Evolutionary conservation across 305 asterid genomes (phyloP).

Genomic region (Fraxinus paxiana): DNA sequence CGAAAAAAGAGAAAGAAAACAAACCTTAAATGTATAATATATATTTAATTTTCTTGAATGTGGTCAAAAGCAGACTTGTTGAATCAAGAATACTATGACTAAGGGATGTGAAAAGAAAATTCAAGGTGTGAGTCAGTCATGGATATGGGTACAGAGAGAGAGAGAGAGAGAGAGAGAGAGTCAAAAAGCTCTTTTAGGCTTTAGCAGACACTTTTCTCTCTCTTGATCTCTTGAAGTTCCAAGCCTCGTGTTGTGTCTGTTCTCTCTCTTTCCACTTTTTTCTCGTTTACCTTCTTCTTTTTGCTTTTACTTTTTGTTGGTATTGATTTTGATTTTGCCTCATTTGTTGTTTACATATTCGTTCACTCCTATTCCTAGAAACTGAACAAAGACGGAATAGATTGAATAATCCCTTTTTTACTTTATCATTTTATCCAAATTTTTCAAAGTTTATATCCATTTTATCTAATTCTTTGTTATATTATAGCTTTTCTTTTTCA

Average conservation of each 20-base stretch:
- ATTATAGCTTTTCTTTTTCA: neutral
- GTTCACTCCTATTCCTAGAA: neutral
- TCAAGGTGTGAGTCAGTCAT: slow-evolving; percentile 22
- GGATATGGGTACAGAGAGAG: neutral
- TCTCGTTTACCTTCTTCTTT: neutral
- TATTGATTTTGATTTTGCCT: neutral
- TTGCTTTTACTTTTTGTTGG: neutral
- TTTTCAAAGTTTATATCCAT: neutral
- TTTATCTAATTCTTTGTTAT: neutral
- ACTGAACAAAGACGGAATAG: neutral
- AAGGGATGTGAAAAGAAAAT: slow-evolving; percentile 19
- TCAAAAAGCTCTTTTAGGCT: slow-evolving; percentile 34
- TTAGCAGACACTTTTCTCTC: slow-evolving; percentile 35
- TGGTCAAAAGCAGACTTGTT: slow-evolving; percentile 17
- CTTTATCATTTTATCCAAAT: neutral
- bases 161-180: slow-evolving; percentile 32
- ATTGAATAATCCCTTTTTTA: neutral
- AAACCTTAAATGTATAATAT: slow-evolving; percentile 4
- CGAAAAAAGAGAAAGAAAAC: slow-evolving; percentile 1
- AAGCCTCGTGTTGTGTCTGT: neutral
- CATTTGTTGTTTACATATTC: neutral
- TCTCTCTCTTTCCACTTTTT: slow-evolving; percentile 16
- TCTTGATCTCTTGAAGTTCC: slow-evolving; percentile 29
- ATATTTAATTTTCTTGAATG: neutral
- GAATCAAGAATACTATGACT: slow-evolving; percentile 13